Percentiles rank a stretch among this genome's conserved stretches.
Evolutionary conservation across 768 basidiomycete species (phyloP).

Genomic region (Gloeopeniophorella convolvens): DNA sequence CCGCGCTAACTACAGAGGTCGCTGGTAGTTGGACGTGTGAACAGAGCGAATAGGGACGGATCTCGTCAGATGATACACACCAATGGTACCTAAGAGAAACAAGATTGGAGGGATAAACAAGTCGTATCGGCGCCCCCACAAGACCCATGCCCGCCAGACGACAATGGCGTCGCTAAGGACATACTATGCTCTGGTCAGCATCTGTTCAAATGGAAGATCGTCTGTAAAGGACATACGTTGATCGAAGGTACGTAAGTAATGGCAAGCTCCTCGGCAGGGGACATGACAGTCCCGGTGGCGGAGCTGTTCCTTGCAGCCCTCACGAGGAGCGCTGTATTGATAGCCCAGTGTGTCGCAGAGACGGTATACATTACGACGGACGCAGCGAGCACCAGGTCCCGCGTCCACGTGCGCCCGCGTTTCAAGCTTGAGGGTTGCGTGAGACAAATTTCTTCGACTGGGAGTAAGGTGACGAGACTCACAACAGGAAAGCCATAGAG

Average conservation of each 20-base stretch:
- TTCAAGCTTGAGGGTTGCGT: neutral
- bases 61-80: neutral
- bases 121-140: no score
- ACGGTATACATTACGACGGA: neutral
- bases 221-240: neutral
- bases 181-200: neutral
- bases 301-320: no score
- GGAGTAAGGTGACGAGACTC: neutral
- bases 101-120: no score
- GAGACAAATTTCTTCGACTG: neutral
- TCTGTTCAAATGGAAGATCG: no score
- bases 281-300: neutral
- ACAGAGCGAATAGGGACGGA: neutral
- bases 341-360: neutral
- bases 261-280: neutral
- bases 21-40: neutral
- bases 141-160: no score
- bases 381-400: neutral
- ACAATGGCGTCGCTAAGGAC: no score
- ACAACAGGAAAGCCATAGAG: neutral
- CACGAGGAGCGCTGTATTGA: neutral
- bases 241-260: neutral
- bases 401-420: neutral
- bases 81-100: no score
- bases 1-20: neutral